Percentiles rank a stretch among this genome's conserved stretches.
phyloP scores from a whole-genome alignment of 371 early-diverging fungal genomes.

The Mortierella sp. region DNA sequence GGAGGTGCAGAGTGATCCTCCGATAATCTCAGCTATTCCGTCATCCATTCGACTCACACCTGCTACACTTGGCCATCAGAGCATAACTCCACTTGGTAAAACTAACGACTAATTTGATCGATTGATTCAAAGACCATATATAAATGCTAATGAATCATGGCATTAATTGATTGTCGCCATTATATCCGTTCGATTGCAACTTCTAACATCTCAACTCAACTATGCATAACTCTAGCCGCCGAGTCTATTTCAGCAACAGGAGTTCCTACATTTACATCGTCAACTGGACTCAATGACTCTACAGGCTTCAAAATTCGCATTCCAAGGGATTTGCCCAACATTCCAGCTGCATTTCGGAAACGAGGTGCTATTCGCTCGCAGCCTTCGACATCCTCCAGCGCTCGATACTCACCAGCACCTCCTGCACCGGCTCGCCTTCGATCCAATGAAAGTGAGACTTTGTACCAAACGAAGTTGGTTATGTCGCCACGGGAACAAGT shows the following conservation, averaged over 20 bases:
- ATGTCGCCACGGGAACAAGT: neutral
- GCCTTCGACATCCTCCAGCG: constrained; percentile 10
- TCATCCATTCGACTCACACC: neutral
- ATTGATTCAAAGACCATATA: neutral
- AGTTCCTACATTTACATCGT: neutral
- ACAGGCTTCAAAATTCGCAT: constrained; percentile 48
- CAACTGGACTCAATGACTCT: neutral
- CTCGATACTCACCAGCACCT: neutral
- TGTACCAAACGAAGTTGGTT: constrained; percentile 14
- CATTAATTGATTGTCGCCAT: too few relatives aligned
- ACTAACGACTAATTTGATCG: neutral
- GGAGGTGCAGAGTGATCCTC: neutral
- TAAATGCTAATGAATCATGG: neutral
- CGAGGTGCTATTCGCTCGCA: constrained; percentile 12
- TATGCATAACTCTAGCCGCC: neutral
- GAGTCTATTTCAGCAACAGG: neutral
- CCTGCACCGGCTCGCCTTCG: neutral
- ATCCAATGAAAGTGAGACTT: constrained; percentile 9
- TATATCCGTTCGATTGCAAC: neutral
- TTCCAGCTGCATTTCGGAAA: constrained; percentile 44
- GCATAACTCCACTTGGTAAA: neutral
- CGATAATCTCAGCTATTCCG: neutral
- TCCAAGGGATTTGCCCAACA: constrained; percentile 43
- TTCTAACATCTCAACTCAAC: neutral
- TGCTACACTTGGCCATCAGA: neutral